Evolutionary conservation across 2,329 filamentous ascomycete species (phyloP), one percentile per base, ranked within the genome.

Genomic region (Penicillium sclerotigenum): DNA sequence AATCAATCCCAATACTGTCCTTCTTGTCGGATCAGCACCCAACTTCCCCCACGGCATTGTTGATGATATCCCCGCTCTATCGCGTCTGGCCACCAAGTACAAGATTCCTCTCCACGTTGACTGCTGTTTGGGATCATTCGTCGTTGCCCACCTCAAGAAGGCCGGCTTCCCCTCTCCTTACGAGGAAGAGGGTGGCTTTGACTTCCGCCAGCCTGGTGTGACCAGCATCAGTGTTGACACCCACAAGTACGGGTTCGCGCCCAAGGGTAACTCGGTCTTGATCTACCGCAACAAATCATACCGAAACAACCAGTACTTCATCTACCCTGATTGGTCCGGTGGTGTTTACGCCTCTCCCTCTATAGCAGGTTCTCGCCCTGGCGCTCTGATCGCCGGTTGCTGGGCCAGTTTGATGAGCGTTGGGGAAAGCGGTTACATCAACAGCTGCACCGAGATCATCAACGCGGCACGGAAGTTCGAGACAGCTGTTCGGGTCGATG

Each of bases 1-100:
- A 57, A 86, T 99, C 75, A 99, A 97, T 76, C 84, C 88, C 67
- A 99, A 99, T 79, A 99, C 94, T 0, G 79, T 97, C 58, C 80
- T 99, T 28, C 86, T 99, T 4, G 94, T 97, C 49, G 94, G 94
- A 46, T 96, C 90, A 2, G 92, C 94, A 0, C 94, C 94, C 57
- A 99, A 97, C 80, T 99, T 97, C 77, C 94, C 94, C 36, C 94
- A 99, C 72, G 94, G 94, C 59, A 96, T 99, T 71, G 94, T 99
- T 62, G 94, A 99, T 74, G 91, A 97, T 73, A 97, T 99, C 65
- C 78, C 88, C 0, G 83, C 85, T 0, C 85, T 99, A 40, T 96
- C 92, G 53, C 88, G 87, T 57, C 83, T 99, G 5, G 94, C 94
- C 0, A 71, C 88, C 33, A 87, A 87, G 69, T 87, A 89, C 71